Percentiles rank a stretch among this genome's conserved stretches.
Evolutionary conservation across 2,329 filamentous ascomycete genomes (phyloP).

Genomic region (Hypoxylon sp.): DNA sequence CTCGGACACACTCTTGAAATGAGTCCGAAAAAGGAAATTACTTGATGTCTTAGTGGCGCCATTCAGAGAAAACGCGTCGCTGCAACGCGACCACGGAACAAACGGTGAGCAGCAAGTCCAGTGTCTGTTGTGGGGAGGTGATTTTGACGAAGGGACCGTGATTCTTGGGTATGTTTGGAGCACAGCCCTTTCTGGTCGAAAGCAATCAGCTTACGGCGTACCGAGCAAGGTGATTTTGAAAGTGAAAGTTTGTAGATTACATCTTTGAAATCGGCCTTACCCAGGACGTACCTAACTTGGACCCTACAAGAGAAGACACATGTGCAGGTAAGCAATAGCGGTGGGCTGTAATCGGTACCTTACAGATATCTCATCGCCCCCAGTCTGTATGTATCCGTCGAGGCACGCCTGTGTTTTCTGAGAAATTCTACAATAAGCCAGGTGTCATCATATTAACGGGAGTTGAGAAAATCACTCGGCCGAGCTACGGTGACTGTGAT

Average conservation of each 20-base stretch:
- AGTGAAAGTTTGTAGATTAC: background rate
- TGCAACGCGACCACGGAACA: conserved; percentile 13
- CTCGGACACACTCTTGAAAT: conserved; percentile 34
- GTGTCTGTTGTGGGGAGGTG: background rate
- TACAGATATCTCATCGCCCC: background rate
- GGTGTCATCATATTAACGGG: background rate
- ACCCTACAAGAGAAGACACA: too few species aligned
- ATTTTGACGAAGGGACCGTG: background rate
- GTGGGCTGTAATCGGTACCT: too few species aligned
- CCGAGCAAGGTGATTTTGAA: background rate
- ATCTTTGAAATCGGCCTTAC: background rate
- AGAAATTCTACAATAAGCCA: background rate
- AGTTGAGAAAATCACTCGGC: conserved; percentile 9
- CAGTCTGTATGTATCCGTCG: background rate
- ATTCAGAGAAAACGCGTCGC: conserved; percentile 21
- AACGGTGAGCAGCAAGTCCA: conserved; percentile 2
- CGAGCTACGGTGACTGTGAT: conserved; percentile 13
- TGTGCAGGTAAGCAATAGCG: background rate
- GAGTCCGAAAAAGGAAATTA: conserved; percentile 36
- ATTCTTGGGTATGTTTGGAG: background rate
- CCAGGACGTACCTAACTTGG: background rate
- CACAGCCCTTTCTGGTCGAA: background rate
- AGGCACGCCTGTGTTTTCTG: background rate
- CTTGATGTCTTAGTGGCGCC: conserved; percentile 28
- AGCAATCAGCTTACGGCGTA: background rate